Evolutionary conservation across 129 eudicot species (phyloP), one percentile per base, ranked within the genome.

Genomic region (Glebionis coronaria): DNA sequence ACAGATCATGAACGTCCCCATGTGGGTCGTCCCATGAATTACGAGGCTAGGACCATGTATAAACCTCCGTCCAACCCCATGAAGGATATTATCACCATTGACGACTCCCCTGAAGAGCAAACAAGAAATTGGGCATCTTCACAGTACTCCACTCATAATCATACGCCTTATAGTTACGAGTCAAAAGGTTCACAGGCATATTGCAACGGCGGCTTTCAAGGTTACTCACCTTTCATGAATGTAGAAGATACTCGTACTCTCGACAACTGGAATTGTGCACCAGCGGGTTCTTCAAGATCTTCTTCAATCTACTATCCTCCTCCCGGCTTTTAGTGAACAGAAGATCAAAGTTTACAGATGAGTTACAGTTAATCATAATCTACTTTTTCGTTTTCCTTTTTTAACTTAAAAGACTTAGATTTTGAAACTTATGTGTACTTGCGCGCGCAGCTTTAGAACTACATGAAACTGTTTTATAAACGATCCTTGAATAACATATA

Each of bases 21-120:
- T 12, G 70, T 63, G 28, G 61, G 67, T 47, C 72, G 67, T 47
- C 72, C 73, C 25, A 29, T 13, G 16, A 51, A 69, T 12, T 21
- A 75, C 12, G 45, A 44, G 49, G 42, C 78, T 12, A 44, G 9
- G 56, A 59, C 16, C 46, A 44, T 72, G 59, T n/a, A 61, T 27
- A 49, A 71, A 21, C 12, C 56, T 25, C 61, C 72, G 4, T 4
- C 38, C 69, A 78, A 5, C 67, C 73, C 45, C 21, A 2, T 55
- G 42, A 35, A 35, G 42, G 42, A 35, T 35, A 7, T 35, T 0
- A 35, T 35, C 42, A 1, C 73, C 11, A 80, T 84, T 56, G 79
- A 80, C 50, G 89, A 75, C 53, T 13, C 61, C 5, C 63, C 69
- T 55, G 68, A 29, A 40, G 58, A 19, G n/a, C 47, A 68, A 54